Conservation (phyloP, 352 stramenopile species). For the Halophytophthora polymorphica region DNA sequence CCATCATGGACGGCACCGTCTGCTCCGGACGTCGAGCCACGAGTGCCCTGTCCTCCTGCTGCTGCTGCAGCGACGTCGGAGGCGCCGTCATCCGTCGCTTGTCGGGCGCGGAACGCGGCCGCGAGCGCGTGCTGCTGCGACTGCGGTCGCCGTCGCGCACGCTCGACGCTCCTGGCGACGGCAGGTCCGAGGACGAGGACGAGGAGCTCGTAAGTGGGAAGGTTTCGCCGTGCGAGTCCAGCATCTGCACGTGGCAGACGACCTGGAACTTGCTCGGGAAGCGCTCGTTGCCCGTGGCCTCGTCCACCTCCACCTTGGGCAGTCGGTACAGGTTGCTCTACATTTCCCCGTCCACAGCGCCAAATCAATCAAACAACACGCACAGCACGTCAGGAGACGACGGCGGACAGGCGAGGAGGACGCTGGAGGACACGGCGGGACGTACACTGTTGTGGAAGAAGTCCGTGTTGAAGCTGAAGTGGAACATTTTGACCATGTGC, state of each 20-base stretch:
- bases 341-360: constrained; percentile 1
- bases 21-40: constrained; percentile 23
- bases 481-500: constrained; percentile 83
- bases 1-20: constrained; percentile 47
- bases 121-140: constrained; percentile 2
- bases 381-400: background rate
- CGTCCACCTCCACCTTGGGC: constrained; percentile 59
- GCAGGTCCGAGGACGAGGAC: constrained; percentile 19
- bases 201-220: constrained; percentile 14
- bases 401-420: background rate
- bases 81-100: constrained; percentile 29
- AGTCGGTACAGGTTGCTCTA: constrained; percentile 48
- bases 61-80: constrained; percentile 7
- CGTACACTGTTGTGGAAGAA: constrained; percentile 72
- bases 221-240: constrained; percentile 24
- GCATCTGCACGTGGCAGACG: constrained; percentile 46
- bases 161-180: constrained; percentile 20
- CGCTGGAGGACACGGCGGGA: constrained; percentile 1
- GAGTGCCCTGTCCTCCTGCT: constrained; percentile 14
- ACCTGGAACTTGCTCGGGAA: constrained; percentile 59
- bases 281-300: constrained; percentile 42
- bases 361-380: background rate
- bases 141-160: constrained; percentile 18
- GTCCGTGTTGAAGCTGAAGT: constrained; percentile 84
- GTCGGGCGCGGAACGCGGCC: constrained; percentile 19